Percentiles rank a stretch among this genome's conserved stretches.
Evolutionary conservation across 2,329 filamentous ascomycete genomes (phyloP).

Genomic region (Gliomastix tumulicola): DNA sequence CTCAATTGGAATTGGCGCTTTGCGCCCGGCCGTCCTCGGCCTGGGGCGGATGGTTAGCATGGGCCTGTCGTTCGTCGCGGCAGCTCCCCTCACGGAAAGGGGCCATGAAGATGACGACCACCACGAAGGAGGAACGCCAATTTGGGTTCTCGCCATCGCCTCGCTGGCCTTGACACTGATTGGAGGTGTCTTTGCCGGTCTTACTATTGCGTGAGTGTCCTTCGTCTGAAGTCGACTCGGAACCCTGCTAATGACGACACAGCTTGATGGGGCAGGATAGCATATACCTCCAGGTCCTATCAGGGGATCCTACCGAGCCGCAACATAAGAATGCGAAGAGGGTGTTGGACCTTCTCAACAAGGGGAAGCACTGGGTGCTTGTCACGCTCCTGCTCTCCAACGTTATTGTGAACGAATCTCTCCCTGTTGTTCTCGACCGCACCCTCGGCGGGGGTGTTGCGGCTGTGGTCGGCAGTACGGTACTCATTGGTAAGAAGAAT

Average conservation of each 20-base stretch:
- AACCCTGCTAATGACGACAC: constrained; percentile 1
- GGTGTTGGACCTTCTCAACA: constrained; percentile 73
- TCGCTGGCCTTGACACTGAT: constrained; percentile 77
- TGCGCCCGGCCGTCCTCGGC: constrained; percentile 43
- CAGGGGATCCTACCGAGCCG: constrained; percentile 74
- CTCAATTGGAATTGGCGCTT: constrained; percentile 18
- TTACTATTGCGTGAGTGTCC: constrained; percentile 76
- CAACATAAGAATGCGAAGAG: constrained; percentile 80
- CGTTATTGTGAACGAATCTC: constrained; percentile 94
- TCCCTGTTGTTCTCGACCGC: constrained; percentile 90
- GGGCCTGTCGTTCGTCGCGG: constrained; percentile 39
- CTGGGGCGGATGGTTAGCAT: constrained; percentile 43
- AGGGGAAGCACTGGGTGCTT: constrained; percentile 96
- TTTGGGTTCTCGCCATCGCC: constrained; percentile 76
- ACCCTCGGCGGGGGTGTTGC: constrained; percentile 92
- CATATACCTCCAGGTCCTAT: constrained; percentile 93
- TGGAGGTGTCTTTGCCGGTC: constrained; percentile 87
- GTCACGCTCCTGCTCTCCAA: constrained; percentile 92
- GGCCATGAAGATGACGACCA: constrained; percentile 33
- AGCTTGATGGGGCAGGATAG: constrained; percentile 72
- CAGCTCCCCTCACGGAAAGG: constrained; percentile 31
- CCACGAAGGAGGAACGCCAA: constrained; percentile 44
- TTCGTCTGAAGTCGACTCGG: background rate
- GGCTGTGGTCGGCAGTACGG: constrained; percentile 86
- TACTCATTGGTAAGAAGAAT: constrained; percentile 88